Percentiles rank a stretch among this genome's conserved stretches.
phyloP scores from a whole-genome alignment of 805 yeast species.

The Spathaspora passalidarum region DNA sequence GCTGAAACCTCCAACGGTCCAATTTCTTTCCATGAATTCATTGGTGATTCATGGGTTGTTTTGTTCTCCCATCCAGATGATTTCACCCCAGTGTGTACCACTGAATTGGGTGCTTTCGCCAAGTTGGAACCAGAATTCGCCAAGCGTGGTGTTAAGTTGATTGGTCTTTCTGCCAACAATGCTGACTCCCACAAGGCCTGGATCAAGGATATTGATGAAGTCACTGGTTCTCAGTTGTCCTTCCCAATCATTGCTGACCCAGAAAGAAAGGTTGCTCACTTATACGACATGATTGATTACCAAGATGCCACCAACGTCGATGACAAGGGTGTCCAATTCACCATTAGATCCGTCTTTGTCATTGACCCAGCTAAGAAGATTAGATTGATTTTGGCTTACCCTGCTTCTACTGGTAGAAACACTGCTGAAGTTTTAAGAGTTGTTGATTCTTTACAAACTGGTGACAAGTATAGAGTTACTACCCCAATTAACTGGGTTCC shows the following conservation, averaged over 20 bases:
- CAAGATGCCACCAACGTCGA: conserved; percentile 68
- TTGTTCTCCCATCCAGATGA: conserved; percentile 95
- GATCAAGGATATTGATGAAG: conserved; percentile 90
- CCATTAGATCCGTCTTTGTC: conserved; percentile 89
- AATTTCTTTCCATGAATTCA: conserved; percentile 81
- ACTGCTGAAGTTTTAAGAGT: conserved; percentile 89
- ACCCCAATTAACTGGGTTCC: conserved; percentile 91
- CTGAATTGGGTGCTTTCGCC: conserved; percentile 93
- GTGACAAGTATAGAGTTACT: conserved; percentile 79
- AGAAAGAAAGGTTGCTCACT: conserved; percentile 73
- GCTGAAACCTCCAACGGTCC: conserved; percentile 82
- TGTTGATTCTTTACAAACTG: conserved; percentile 80
- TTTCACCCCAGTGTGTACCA: conserved; percentile 95
- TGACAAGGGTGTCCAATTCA: conserved; percentile 70
- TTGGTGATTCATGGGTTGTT: conserved; percentile 84
- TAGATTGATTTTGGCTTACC: conserved; percentile 83
- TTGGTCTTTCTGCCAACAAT: conserved; percentile 86
- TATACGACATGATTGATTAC: conserved; percentile 69
- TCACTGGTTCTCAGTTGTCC: conserved; percentile 68
- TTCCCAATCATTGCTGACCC: conserved; percentile 93
- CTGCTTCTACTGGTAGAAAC: conserved; percentile 94
- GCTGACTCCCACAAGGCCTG: conserved; percentile 77
- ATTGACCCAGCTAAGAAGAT: conserved; percentile 90
- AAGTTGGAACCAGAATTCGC: conserved; percentile 84
- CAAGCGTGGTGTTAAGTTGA: conserved; percentile 79